Conservation (phyloP, 352 stramenopile genomes). For the Phytophthora nicotianae region DNA sequence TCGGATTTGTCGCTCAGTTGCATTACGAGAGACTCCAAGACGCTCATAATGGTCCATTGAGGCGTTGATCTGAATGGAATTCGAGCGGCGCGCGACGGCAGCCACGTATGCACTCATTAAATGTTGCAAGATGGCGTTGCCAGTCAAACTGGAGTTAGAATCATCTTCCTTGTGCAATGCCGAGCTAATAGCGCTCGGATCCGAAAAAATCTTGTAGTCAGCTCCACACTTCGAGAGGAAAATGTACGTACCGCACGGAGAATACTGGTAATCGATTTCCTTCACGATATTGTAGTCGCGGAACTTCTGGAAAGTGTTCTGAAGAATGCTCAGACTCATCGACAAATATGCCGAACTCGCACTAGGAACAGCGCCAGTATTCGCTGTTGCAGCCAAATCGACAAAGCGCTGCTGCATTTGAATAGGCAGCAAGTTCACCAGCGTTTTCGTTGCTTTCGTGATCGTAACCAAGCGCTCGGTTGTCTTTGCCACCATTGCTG, state of each 20-base stretch:
- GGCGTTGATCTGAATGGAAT: slow-evolving; percentile 80
- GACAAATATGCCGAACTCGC: slow-evolving; percentile 76
- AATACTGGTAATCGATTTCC: slow-evolving; percentile 78
- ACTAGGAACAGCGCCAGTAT: slow-evolving; percentile 33
- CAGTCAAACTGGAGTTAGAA: slow-evolving; percentile 57
- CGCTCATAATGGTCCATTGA: slow-evolving; percentile 89
- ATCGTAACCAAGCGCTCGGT: slow-evolving; percentile 82
- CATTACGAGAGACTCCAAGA: slow-evolving; percentile 70
- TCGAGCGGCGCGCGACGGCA: slow-evolving; percentile 71
- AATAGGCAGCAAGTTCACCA: slow-evolving; percentile 73
- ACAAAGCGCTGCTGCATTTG: slow-evolving; percentile 78
- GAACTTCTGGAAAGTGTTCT: slow-evolving; percentile 85
- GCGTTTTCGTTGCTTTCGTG: slow-evolving; percentile 75
- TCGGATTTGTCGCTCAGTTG: slow-evolving; percentile 67
- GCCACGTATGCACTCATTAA: slow-evolving; percentile 85
- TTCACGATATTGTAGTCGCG: slow-evolving; percentile 79
- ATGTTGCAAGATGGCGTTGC: slow-evolving; percentile 81
- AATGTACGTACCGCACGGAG: slow-evolving; percentile 76
- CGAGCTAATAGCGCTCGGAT: slow-evolving; percentile 44
- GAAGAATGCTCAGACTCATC: slow-evolving; percentile 81
- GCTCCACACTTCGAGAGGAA: slow-evolving; percentile 70
- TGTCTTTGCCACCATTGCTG: slow-evolving; percentile 78
- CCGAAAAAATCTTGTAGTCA: slow-evolving; percentile 59
- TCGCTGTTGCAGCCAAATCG: slow-evolving; percentile 33
- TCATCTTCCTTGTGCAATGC: slow-evolving; percentile 57